Evolutionary conservation across 495 filamentous ascomycete genomes (phyloP).

Genomic region (Bacidia gigantensis): DNA sequence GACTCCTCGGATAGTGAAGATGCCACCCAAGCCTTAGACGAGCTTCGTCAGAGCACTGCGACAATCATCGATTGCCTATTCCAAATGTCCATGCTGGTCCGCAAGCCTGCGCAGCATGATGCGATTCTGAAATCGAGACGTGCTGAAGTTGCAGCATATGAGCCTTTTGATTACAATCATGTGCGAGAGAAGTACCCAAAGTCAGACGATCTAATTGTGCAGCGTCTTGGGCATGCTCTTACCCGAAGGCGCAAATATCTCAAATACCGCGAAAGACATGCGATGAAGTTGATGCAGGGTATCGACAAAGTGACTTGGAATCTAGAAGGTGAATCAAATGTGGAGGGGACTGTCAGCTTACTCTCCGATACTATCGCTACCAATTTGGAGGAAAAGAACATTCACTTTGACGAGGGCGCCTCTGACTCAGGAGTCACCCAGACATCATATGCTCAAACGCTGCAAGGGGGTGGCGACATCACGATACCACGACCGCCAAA

Average conservation of each 20-base stretch:
- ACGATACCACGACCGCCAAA: constrained; percentile 10
- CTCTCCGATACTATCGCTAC: constrained; percentile 8
- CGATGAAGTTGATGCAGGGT: constrained; percentile 22
- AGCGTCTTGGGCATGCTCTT: constrained; percentile 30
- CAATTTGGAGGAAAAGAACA: background rate
- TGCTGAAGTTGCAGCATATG: constrained; percentile 17
- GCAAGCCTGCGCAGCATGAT: constrained; percentile 24
- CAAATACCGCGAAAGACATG: constrained; percentile 29
- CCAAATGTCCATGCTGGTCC: constrained; percentile 16
- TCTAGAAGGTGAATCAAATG: background rate
- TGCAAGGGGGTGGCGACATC: constrained; percentile 6
- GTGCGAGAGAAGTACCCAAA: constrained; percentile 20
- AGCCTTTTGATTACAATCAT: constrained; percentile 20
- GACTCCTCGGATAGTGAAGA: constrained; percentile 1
- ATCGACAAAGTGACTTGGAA: background rate
- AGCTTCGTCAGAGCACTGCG: constrained; percentile 4
- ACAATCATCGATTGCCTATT: constrained; percentile 15
- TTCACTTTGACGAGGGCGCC: constrained; percentile 3
- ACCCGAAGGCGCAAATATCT: constrained; percentile 29
- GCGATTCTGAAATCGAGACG: constrained; percentile 18
- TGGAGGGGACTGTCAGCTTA: background rate
- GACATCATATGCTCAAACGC: constrained; percentile 9
- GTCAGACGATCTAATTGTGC: constrained; percentile 14
- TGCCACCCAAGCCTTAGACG: background rate
- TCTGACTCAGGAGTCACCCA: constrained; percentile 5